These are phyloP conservation scores for Chlorella ohadii DNA, from an alignment of 139 green algal genomes.

Conservation along the genomic window DNA sequence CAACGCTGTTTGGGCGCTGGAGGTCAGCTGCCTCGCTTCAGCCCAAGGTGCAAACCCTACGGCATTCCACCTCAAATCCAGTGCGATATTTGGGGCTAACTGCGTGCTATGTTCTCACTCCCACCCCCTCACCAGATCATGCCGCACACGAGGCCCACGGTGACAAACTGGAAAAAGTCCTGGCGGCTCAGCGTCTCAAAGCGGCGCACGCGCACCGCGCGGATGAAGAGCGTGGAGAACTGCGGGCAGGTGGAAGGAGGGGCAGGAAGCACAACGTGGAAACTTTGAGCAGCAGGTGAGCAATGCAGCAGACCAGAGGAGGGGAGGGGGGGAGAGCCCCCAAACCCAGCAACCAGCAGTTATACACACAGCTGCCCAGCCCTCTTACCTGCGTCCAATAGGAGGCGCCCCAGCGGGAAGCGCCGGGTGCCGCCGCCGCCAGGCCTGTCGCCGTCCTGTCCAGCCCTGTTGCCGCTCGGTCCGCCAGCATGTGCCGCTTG, in stretches of 20 bases:
- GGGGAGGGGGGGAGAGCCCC: no score
- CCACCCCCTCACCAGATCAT: slow-evolving; percentile 65
- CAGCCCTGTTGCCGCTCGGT: no score
- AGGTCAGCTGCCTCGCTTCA: no score
- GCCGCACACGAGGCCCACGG: slow-evolving; percentile 51
- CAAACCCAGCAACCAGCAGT: no score
- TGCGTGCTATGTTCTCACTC: no score
- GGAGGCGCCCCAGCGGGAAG: slow-evolving; percentile 42
- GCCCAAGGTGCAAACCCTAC: no score
- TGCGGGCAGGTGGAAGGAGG: slow-evolving; percentile 1
- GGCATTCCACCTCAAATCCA: no score
- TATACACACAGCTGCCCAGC: neutral
- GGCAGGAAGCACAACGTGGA: no score
- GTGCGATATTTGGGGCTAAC: no score
- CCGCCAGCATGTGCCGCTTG: neutral
- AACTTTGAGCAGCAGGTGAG: no score
- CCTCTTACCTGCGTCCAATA: slow-evolving; percentile 47
- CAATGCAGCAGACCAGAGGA: no score
- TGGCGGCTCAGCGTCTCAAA: slow-evolving; percentile 40
- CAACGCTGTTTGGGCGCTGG: no score
- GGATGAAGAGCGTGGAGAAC: slow-evolving; percentile 32
- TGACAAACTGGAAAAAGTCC: slow-evolving; percentile 34
- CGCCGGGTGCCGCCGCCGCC: neutral
- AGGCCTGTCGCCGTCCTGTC: slow-evolving; percentile 7
- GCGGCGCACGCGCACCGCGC: slow-evolving; percentile 27